Base-by-base conservation (phyloP, 2,329 filamentous ascomycete species). In the Trichoderma brevicompactum region DNA sequence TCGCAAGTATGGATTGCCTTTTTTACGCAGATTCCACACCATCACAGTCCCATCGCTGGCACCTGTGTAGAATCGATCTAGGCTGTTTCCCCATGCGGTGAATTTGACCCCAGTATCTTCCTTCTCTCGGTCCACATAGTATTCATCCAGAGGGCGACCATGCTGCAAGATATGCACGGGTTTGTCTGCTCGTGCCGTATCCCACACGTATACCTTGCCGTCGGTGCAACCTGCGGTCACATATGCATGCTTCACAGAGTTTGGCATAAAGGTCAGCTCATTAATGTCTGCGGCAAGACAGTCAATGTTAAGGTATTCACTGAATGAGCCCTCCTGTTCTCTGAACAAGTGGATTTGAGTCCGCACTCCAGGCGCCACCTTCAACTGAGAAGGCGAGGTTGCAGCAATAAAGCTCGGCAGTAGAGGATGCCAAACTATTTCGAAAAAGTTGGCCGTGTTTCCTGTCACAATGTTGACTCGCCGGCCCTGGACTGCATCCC, bases 61-160 rank as follows among this genome's bases (percentile, higher is more conserved):
- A 1, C 87, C 87, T 0, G 86, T 89, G 68, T 89, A 89, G 49
- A 89, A 81, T 0, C 86, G 80, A 63, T 87, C 84, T 0, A 79
- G 73, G 0, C 82, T 83, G 15, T 78, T 80, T 1, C 85, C 87
- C 87, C 87, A 89, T 4, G 85, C 82, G 0, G 82, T 83, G 68
- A 89, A 89, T 70, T 88, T 89, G 48, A 89, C 85, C 2, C 87
- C 87, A 0, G 84, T 83, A 65, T 89, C 87, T 58, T 85, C 84
- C 8, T 78, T 75, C 65, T 87, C 85, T 12, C 82, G 75, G 43
- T 85, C 79, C 1, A 78, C 79, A 4, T 75, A 67, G 40, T 79
- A 75, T 36, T 78, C 76, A 12, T 80, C 78, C 2, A 79, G 68
- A 0, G 76, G 79, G 43, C 76, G 74, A 9, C 83, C 86, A 67